Base-by-base conservation (phyloP, 2,329 filamentous ascomycete genomes). In the Eutypella sp. region DNA sequence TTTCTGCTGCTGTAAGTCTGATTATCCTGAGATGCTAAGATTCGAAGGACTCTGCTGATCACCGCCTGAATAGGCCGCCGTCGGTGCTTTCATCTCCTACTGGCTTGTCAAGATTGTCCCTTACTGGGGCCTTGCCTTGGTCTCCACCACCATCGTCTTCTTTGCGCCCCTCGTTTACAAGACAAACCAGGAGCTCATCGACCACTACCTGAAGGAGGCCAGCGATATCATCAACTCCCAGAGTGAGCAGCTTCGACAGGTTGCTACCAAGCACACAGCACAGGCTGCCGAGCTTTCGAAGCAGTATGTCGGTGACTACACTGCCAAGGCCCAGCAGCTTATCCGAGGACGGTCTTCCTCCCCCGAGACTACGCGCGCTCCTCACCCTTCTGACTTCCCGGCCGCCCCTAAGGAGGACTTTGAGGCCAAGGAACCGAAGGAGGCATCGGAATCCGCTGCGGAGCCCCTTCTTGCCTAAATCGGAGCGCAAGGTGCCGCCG, bases 131-230 rank as follows among this genome's bases (percentile, higher is more conserved):
- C 76, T 87, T 52, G 71, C 80, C 40, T 66, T 87, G 52, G 71
- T 85, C 56, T 70, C 67, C 52, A 79, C 79, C 47, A 79, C 79
- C 11, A 63, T 79, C 41, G 59, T 76, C 48, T 87, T 87, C 71
- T 70, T 83, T 47, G 72, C 70, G 11, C 83, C 83, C 24, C 72
- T 86, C 43, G 58, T 85, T 61, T 87, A 87, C 68, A 75, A 74
- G 56, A 73, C 74, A 57, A 87, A 87, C 75, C 74, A 85, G 70
- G 82, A 86, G 68, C 65, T 85, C 47, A 86, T 87, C 57, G 83
- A 87, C 59, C 65, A 73, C 53, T 76, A 85, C 56, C 62, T 87
- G 55, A 68, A 77, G 64, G 71, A 79, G 51, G 78, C 73, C 44
- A 73, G 75, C 36, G 72, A 82, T 25, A 61, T 83, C 33, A 70